phyloP scores from a whole-genome alignment of 2,329 filamentous ascomycete genomes.

The Escovopsis sp. region DNA sequence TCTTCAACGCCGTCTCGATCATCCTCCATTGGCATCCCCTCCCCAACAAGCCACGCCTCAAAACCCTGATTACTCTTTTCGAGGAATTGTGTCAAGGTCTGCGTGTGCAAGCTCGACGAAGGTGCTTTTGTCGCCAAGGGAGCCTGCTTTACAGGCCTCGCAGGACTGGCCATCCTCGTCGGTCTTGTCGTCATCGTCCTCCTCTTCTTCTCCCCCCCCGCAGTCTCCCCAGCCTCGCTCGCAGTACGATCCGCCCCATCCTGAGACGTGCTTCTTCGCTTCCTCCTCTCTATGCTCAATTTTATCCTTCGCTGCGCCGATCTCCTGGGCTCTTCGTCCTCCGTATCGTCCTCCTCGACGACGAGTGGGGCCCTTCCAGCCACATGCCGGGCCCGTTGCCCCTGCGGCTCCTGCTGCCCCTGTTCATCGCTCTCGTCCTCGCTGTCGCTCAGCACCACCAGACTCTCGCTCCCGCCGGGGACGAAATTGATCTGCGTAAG shows the following conservation, averaged over 20 bases:
- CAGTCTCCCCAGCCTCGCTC: too few relatives aligned
- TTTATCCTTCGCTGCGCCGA: constrained; percentile 9
- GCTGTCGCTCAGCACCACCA: constrained; percentile 14
- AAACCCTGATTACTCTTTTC: constrained; percentile 16
- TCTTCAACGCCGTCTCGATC: constrained; percentile 1
- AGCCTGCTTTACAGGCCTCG: constrained; percentile 5
- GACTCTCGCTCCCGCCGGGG: constrained; percentile 18
- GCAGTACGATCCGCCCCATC: constrained; percentile 7
- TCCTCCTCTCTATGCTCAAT: constrained; percentile 7
- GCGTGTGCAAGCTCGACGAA: constrained; percentile 22
- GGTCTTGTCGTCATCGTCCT: constrained; percentile 1
- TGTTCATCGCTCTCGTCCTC: constrained; percentile 12
- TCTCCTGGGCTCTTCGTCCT: neutral
- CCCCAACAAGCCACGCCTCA: constrained; percentile 18
- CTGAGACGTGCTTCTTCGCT: constrained; percentile 15
- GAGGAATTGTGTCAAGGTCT: constrained; percentile 27
- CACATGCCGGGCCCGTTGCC: neutral
- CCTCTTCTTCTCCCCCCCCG: constrained; percentile 2
- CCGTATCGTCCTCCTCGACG: constrained; percentile 4
- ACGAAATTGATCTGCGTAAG: constrained; percentile 27
- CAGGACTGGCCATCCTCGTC: too few relatives aligned
- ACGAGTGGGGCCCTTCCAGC: neutral
- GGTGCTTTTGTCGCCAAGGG: constrained; percentile 17
- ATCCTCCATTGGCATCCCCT: constrained; percentile 13
- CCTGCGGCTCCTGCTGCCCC: constrained; percentile 6